phyloP scores from a whole-genome alignment of 176 grass and related monocot genomes.

The sorghum (Sorghum bicolor) region Sorghum_bicolor_NCBIv3 NC_012871.2:74352001-74352500 shows the following conservation, averaged over 20 bases:
- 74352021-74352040: no score
- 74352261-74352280: neutral
- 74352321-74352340: neutral
- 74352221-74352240: neutral
- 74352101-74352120: neutral
- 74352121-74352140: neutral
- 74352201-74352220: neutral
- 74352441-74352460: neutral
- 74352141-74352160: neutral
- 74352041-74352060: no score
- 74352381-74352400: neutral
- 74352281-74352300: neutral
- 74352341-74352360: neutral
- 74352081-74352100: no score
- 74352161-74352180: neutral
- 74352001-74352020: neutral
- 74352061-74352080: no score
- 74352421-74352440: conserved; percentile 8
- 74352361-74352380: neutral
- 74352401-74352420: neutral
- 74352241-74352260: neutral
- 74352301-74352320: neutral
- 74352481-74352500: conserved; percentile 8
- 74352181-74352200: neutral
- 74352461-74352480: conserved; percentile 2